Evolutionary conservation across 306 rosid species (phyloP).

Genomic region (Fragaria ananassa): DNA sequence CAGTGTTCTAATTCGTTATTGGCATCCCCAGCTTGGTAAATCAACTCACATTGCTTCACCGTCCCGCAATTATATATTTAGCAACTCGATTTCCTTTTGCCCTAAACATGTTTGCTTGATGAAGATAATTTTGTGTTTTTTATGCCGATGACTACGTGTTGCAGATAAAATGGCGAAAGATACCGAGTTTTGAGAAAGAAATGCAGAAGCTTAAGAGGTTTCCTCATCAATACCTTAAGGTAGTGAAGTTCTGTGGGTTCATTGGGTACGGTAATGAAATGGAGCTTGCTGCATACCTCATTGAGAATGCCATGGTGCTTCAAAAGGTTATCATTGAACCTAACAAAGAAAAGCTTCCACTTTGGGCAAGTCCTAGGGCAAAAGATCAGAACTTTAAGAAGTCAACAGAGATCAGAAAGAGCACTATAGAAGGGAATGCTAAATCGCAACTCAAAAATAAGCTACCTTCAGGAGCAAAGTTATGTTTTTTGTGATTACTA

Average conservation of each 20-base stretch:
- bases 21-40: too few relatives aligned
- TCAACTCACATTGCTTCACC: too few relatives aligned
- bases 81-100: too few relatives aligned
- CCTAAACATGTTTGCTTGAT: neutral
- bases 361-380: neutral
- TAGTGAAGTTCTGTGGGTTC: neutral
- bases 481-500: neutral
- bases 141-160: neutral
- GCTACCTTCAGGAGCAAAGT: neutral
- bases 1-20: too few relatives aligned
- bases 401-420: too few relatives aligned
- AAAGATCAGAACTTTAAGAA: too few relatives aligned
- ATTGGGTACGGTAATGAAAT: neutral
- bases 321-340: neutral
- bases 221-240: conserved; percentile 7
- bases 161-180: neutral
- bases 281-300: neutral
- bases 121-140: neutral
- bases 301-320: neutral
- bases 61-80: too few relatives aligned
- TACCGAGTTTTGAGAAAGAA: neutral
- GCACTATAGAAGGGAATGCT: neutral
- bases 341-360: neutral
- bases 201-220: neutral
- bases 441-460: neutral